Conservation (phyloP, 805 yeast genomes). For the Yamadazyma laniorum region DNA sequence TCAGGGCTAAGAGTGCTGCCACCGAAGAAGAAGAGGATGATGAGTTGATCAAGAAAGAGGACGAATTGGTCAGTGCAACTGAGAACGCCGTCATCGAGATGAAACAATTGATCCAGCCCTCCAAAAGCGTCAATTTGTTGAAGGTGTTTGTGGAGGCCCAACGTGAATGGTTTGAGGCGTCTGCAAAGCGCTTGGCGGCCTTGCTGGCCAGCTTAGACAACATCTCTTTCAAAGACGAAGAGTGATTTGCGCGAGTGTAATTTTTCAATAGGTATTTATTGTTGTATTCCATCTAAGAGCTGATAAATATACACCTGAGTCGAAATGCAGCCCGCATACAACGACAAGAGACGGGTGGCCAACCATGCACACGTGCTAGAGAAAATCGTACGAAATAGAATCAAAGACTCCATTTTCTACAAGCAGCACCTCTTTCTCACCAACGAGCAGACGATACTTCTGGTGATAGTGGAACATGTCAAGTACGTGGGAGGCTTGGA, state of each 20-base stretch:
- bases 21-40: constrained; percentile 49
- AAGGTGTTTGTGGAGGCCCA: constrained; percentile 70
- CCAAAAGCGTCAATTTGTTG: constrained; percentile 60
- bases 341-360: constrained; percentile 27
- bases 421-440: constrained; percentile 40
- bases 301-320: background rate
- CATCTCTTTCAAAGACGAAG: constrained; percentile 36
- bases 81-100: constrained; percentile 75
- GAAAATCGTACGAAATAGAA: constrained; percentile 41
- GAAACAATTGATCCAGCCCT: constrained; percentile 69
- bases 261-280: too few relatives aligned
- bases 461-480: constrained; percentile 32
- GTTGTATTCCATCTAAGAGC: too few relatives aligned
- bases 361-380: constrained; percentile 38
- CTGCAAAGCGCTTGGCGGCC: constrained; percentile 32
- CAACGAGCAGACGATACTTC: constrained; percentile 40
- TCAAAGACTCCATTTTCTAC: constrained; percentile 43
- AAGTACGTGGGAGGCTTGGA: constrained; percentile 59
- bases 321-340: constrained; percentile 13
- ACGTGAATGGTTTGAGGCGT: constrained; percentile 48
- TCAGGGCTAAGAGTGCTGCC: constrained; percentile 47
- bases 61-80: constrained; percentile 76
- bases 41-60: constrained; percentile 61
- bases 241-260: too few relatives aligned
- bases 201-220: constrained; percentile 31